These are phyloP conservation scores for Hypomontagnella monticulosa DNA, from an alignment of 495 filamentous ascomycete species.

Conservation along the genomic window DNA sequence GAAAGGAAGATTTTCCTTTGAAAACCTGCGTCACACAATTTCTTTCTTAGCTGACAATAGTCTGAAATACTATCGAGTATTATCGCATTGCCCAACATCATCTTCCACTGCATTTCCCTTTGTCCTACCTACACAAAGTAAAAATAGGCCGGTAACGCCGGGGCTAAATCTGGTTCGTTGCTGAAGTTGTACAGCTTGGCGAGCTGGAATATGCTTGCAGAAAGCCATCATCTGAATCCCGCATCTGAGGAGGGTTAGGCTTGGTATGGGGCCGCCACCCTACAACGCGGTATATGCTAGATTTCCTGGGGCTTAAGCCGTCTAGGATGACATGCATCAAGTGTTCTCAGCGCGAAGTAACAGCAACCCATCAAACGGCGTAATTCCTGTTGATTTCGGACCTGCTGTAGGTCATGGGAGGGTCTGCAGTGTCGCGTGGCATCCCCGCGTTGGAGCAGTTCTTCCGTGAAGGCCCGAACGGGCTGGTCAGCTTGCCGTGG, in stretches of 20 bases:
- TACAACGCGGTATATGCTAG: too few species aligned
- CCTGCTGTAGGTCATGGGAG: conserved; percentile 33
- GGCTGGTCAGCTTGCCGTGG: conserved; percentile 7
- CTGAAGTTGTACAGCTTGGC: conserved; percentile 10
- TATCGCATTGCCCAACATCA: not conserved
- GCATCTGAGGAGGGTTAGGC: conserved; percentile 7
- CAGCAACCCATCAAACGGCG: conserved; percentile 2
- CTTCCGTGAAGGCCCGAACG: conserved; percentile 25
- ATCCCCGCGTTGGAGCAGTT: conserved; percentile 38
- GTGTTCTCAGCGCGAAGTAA: not conserved
- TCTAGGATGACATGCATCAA: conserved; percentile 35
- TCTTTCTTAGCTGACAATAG: conserved; percentile 9
- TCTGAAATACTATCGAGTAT: conserved; percentile 15
- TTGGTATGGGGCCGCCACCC: too few species aligned
- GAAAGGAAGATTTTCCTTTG: not conserved
- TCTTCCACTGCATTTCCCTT: conserved; percentile 18
- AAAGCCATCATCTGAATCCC: conserved; percentile 9
- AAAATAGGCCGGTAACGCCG: conserved; percentile 15
- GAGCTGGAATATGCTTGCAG: not conserved
- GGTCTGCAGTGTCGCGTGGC: conserved; percentile 40
- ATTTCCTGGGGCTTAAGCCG: not conserved
- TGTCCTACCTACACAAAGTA: conserved; percentile 13
- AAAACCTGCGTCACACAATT: conserved; percentile 17
- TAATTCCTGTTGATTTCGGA: conserved; percentile 5
- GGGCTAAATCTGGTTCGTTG: not conserved